Base-by-base conservation (phyloP, 495 filamentous ascomycete genomes). In the Penicillium odoratum region DNA sequence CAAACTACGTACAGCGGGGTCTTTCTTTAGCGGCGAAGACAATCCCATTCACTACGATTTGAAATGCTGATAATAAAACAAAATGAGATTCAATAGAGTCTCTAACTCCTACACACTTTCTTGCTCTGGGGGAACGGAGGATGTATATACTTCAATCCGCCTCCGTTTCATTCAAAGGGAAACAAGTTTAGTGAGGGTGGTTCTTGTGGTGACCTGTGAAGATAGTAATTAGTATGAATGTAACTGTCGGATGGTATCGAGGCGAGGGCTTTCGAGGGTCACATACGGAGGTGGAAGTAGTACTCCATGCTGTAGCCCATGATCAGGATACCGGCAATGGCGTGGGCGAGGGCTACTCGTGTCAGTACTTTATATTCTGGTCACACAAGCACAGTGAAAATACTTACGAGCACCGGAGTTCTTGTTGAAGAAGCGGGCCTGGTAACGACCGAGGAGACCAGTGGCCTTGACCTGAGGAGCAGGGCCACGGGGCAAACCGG, bases 261-360 rank as follows among this genome's bases (percentile, higher is more conserved):
- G 33, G 33, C 16, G 18, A 18, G 44, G 25, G 33, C 36, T 5
- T 4, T 9, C 45, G 26, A 11, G 28, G 61, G 44, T 55, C 62
- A 83, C 91, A 72, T 86, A 98, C 94, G 92, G 63, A 98, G 85
- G 78, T 99, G 95, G 89, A 95, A 98, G 83, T 98, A 98, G 87
- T 98, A 98, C 76, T 94, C 89, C 79, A 97, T 89, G 61, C 88
- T 88, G 78, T 99, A 99, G 63, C 92, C 92, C 58, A 97, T 64
- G 55, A 83, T 72, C 58, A 93, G 73, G 48, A 98, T 74, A 62
- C 79, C 78, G 52, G 77, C 85, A 67, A 98, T 92, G 63, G 88
- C 83, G 74, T 98, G 94, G 60, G 91, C 79, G 63, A 98, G 78
- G 58, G 94, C 94, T 98, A 64, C 65, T 59, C 34, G 8, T 28